Percentiles rank a stretch among this genome's conserved stretches.
phyloP scores from a whole-genome alignment of 352 stramenopile species.

The Elongisporangium prolatum region DNA sequence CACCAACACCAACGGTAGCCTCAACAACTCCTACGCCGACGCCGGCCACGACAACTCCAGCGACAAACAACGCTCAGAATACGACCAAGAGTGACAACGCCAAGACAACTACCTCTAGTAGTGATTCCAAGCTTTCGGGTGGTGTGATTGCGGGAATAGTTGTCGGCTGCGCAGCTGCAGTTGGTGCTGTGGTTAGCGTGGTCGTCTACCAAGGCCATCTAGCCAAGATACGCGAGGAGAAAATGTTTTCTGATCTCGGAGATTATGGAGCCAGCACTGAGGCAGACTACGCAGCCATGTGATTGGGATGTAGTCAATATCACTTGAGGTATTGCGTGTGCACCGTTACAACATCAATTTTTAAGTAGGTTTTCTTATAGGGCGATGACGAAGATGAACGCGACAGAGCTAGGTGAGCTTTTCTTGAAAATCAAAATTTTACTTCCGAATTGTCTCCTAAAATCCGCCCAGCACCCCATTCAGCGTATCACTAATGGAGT shows the following conservation, averaged over 20 bases:
- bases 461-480: constrained; percentile 72
- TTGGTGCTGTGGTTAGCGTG: not conserved
- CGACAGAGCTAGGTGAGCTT: no score
- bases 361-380: no score
- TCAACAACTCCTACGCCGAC: not conserved
- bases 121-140: not conserved
- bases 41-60: not conserved
- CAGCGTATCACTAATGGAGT: constrained; percentile 70
- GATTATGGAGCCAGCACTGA: not conserved
- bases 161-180: not conserved
- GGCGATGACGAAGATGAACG: no score
- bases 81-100: not conserved
- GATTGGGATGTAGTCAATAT: not conserved
- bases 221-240: not conserved
- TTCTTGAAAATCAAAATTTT: not conserved
- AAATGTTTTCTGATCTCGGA: not conserved
- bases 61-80: no score
- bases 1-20: no score
- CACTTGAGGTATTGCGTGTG: not conserved
- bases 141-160: not conserved
- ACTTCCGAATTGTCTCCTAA: constrained; percentile 12
- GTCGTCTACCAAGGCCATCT: not conserved
- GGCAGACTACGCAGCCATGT: not conserved
- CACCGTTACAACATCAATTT: not conserved
- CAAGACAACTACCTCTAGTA: not conserved